phyloP scores from a whole-genome alignment of 208 protist genomes.

The Trypanosoma congolense region DNA sequence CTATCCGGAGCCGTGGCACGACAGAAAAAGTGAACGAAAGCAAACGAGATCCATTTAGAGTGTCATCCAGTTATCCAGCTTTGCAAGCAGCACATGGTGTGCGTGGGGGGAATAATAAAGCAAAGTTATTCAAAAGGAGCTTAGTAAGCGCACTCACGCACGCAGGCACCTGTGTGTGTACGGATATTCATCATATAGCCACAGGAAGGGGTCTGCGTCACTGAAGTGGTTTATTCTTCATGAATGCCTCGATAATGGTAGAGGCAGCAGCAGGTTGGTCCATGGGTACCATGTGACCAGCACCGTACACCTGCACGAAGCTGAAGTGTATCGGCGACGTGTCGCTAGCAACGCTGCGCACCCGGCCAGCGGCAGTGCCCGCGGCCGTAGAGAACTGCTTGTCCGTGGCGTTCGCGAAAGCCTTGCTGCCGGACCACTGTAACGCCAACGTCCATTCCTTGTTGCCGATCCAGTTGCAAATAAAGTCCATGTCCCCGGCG shows the following conservation, averaged over 20 bases:
- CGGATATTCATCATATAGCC: neutral
- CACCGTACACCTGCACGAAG: constrained; percentile 76
- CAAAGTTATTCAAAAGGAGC: no score
- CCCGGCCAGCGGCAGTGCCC: constrained; percentile 21
- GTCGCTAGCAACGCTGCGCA: constrained; percentile 18
- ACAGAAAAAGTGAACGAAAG: no score
- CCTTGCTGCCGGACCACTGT: constrained; percentile 62
- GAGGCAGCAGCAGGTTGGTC: constrained; percentile 65
- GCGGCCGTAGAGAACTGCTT: constrained; percentile 14
- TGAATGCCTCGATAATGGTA: constrained; percentile 40
- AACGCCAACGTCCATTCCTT: constrained; percentile 66
- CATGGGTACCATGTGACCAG: constrained; percentile 88
- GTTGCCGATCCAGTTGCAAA: constrained; percentile 92
- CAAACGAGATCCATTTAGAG: no score
- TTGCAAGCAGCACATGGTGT: no score
- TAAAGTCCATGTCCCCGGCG: constrained; percentile 88
- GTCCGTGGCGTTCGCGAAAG: constrained; percentile 47
- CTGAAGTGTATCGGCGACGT: constrained; percentile 37
- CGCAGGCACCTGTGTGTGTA: no score
- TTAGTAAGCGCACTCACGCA: no score
- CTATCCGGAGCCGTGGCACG: no score
- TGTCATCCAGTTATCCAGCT: no score
- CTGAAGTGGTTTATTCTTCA: constrained; percentile 21
- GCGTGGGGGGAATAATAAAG: no score
- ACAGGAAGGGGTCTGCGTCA: neutral